Evolutionary conservation across 345 rosid species (phyloP).

Genomic region (Hibiscus mutabilis): DNA sequence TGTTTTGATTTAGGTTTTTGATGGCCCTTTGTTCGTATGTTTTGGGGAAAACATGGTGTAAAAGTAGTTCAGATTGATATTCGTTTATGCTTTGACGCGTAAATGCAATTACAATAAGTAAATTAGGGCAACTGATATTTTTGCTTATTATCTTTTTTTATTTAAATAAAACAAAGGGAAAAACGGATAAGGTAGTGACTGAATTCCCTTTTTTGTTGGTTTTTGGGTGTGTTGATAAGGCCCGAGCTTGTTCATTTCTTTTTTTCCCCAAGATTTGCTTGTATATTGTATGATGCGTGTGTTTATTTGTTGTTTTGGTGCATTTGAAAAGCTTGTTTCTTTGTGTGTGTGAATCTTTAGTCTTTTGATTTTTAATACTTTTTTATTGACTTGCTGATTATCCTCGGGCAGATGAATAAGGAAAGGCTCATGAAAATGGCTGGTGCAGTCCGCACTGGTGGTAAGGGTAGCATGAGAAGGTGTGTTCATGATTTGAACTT

Average conservation of each 20-base stretch:
- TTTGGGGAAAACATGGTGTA: not conserved
- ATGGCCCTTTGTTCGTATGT: not conserved
- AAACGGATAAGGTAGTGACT: not conserved
- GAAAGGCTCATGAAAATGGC: slow-evolving; percentile 97
- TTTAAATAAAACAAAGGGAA: too few relatives aligned
- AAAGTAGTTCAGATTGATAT: too few relatives aligned
- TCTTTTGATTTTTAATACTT: not conserved
- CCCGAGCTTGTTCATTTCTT: not conserved
- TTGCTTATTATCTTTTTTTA: not conserved
- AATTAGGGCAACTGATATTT: not conserved
- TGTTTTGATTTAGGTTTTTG: not conserved
- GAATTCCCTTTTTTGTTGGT: not conserved
- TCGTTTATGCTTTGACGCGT: not conserved
- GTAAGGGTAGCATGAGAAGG: slow-evolving; percentile 95
- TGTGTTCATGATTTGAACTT: slow-evolving; percentile 12
- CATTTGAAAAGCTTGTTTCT: not conserved
- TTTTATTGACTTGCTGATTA: not conserved
- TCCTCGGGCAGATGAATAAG: slow-evolving; percentile 54
- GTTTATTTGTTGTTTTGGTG: not conserved
- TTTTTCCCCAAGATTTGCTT: not conserved
- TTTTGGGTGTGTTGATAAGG: not conserved
- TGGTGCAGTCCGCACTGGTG: slow-evolving; percentile 91
- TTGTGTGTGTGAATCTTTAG: not conserved
- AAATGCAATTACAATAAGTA: not conserved
- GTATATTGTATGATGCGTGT: not conserved